Conservation (phyloP, 2,329 filamentous ascomycete genomes). For the Stromatinia cepivora region DNA sequence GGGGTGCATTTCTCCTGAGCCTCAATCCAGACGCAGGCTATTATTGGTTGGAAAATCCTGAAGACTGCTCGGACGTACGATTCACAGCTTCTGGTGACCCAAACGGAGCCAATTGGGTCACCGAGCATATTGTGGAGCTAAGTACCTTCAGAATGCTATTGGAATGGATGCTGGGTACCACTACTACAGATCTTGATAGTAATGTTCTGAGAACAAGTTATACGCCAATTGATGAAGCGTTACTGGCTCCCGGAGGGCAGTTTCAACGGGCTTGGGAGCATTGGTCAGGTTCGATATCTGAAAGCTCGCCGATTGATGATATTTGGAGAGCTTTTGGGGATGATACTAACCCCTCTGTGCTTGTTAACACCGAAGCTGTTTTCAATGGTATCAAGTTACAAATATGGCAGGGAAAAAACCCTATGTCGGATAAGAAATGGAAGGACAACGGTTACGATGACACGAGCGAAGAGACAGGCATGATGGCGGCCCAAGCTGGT, state of each 20-base stretch:
- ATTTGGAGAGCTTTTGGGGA: constrained; percentile 1
- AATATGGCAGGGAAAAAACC: neutral
- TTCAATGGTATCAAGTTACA: neutral
- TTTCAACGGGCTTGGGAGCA: neutral
- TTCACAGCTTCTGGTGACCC: no score
- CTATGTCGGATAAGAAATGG: neutral
- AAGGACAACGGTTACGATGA: neutral
- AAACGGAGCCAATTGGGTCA: no score
- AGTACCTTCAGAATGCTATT: neutral
- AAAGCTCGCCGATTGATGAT: neutral
- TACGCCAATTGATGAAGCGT: neutral
- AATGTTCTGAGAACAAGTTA: neutral
- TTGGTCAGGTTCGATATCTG: neutral
- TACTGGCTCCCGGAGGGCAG: neutral
- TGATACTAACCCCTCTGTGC: neutral
- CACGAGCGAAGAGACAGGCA: neutral
- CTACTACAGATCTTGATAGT: neutral
- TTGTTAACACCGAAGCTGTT: neutral
- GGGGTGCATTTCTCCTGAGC: no score
- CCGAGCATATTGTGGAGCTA: no score
- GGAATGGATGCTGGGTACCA: neutral
- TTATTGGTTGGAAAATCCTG: no score
- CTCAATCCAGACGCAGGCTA: no score
- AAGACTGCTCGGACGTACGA: no score
- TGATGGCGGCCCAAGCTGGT: neutral